phyloP scores from a whole-genome alignment of 2,329 filamentous ascomycete species.

The Berkeleyomyces basicola region DNA sequence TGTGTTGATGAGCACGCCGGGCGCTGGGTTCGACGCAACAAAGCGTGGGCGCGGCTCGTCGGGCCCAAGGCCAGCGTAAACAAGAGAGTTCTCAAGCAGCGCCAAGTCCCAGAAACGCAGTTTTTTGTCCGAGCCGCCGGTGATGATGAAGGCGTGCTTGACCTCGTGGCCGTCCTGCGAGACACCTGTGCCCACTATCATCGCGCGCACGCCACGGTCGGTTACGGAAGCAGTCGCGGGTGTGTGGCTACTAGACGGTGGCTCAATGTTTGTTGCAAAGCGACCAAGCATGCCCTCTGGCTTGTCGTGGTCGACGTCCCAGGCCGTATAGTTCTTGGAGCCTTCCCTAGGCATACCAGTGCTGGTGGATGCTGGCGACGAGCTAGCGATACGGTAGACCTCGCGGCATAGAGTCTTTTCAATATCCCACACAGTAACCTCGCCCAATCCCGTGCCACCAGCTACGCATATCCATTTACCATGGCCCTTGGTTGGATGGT shows the following conservation, averaged over 20 bases:
- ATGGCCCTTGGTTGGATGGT: conserved; percentile 64
- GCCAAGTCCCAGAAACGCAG: conserved; percentile 87
- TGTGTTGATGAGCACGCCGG: conserved; percentile 47
- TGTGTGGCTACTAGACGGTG: conserved; percentile 18
- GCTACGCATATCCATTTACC: conserved; percentile 78
- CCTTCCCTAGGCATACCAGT: conserved; percentile 23
- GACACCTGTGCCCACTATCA: conserved; percentile 58
- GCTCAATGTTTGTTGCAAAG: conserved; percentile 61
- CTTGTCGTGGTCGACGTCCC: conserved; percentile 79
- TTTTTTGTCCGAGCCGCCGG: conserved; percentile 76
- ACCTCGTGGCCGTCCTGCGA: conserved; percentile 53
- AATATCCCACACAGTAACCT: conserved; percentile 90
- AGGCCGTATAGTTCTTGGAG: conserved; percentile 57
- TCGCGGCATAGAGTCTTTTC: conserved; percentile 81
- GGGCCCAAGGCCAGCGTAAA: conserved; percentile 61
- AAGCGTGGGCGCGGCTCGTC: conserved; percentile 64
- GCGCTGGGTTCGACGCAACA: conserved; percentile 42
- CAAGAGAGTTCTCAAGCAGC: conserved; percentile 57
- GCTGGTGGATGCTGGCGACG: neutral
- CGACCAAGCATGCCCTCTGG: conserved; percentile 73
- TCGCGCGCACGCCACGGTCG: conserved; percentile 56
- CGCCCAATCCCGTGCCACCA: conserved; percentile 70
- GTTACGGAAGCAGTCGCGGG: neutral
- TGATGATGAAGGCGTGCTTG: conserved; percentile 69
- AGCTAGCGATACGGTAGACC: conserved; percentile 51